A percentile compares a stretch with the other conserved stretches of the same genome.
These are phyloP conservation scores for Colletotrichum sp. DNA, from an alignment of 2,329 filamentous ascomycete species.

Conservation along the genomic window DNA sequence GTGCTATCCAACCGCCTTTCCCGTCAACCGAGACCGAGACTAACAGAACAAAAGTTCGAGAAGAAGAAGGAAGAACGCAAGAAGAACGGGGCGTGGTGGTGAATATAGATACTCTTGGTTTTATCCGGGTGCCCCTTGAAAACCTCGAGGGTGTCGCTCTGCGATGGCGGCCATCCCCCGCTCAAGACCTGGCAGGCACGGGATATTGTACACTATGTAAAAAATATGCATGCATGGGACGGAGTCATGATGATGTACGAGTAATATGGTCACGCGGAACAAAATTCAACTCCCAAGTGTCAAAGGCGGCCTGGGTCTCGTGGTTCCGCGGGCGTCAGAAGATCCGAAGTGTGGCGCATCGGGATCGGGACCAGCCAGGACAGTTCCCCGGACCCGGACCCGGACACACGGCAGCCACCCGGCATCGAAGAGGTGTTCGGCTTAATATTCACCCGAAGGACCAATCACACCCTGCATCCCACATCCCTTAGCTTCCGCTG, in stretches of 20 bases:
- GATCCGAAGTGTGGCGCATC: neutral
- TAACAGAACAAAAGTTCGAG: slow-evolving; percentile 26
- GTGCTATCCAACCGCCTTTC: slow-evolving; percentile 20
- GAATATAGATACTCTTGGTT: neutral
- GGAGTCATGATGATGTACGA: slow-evolving; percentile 2
- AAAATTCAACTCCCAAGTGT: neutral
- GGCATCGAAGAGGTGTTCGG: neutral
- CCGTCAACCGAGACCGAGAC: neutral
- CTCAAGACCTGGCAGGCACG: neutral
- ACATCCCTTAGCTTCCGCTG: neutral
- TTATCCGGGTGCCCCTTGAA: neutral
- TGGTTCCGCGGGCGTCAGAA: neutral
- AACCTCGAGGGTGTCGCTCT: neutral
- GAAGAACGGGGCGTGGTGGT: slow-evolving; percentile 26
- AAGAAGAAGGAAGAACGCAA: slow-evolving; percentile 30
- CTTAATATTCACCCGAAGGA: neutral
- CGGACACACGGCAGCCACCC: neutral
- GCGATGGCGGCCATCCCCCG: neutral
- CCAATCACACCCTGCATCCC: slow-evolving; percentile 1
- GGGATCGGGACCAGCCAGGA: neutral
- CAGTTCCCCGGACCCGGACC: neutral
- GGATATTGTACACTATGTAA: slow-evolving; percentile 11
- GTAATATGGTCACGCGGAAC: neutral
- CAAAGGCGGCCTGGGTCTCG: neutral
- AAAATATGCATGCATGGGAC: neutral